Conservation (phyloP, 352 stramenopile species). For the Phytophthora constricta region DNA sequence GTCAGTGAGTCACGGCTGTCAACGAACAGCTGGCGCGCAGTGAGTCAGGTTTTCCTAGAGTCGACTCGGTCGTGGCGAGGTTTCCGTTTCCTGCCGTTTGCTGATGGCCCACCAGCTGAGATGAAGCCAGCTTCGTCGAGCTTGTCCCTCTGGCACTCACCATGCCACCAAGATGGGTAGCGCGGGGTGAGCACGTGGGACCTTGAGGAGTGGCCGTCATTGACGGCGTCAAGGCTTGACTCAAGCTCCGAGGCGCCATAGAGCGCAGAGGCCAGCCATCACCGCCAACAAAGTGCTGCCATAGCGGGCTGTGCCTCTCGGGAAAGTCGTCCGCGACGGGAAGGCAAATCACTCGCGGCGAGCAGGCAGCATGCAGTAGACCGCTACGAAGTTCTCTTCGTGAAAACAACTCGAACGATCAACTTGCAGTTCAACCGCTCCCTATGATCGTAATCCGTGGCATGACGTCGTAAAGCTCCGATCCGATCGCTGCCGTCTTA, state of each 20-base stretch:
- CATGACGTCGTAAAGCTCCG: too few relatives aligned
- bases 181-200: neutral
- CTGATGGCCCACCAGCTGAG: too few relatives aligned
- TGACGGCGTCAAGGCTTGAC: too few relatives aligned
- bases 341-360: neutral
- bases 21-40: neutral
- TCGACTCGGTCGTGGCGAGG: neutral
- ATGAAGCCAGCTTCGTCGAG: too few relatives aligned
- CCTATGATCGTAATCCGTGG: too few relatives aligned
- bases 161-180: neutral
- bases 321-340: too few relatives aligned
- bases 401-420: neutral
- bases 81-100: too few relatives aligned
- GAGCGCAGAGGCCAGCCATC: neutral
- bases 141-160: neutral
- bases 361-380: neutral
- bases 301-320: too few relatives aligned
- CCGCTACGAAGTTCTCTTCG: neutral
- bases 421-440: neutral
- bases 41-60: constrained; percentile 1
- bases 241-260: neutral
- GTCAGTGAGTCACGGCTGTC: neutral
- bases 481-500: too few relatives aligned
- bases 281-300: too few relatives aligned
- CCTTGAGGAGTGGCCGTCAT: too few relatives aligned